phyloP scores from a whole-genome alignment of 306 rosid species.

The Prunus padus region DNA sequence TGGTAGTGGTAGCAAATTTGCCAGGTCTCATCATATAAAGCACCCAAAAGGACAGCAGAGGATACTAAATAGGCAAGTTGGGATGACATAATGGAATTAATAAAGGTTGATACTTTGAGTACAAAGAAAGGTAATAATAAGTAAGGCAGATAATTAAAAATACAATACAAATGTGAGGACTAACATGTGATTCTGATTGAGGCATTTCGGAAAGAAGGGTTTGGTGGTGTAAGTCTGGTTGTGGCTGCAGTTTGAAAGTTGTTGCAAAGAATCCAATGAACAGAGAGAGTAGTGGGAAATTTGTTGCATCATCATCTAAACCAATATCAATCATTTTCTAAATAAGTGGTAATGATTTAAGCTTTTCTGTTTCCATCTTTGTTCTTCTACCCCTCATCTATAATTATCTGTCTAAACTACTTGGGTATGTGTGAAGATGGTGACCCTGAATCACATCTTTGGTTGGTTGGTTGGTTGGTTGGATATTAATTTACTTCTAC shows the following conservation, averaged over 20 bases:
- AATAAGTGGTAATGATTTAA: background rate
- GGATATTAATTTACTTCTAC: background rate
- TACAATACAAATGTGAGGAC: slow-evolving; percentile 1
- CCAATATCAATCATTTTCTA: background rate
- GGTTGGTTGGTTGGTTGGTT: background rate
- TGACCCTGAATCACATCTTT: background rate
- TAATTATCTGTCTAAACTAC: background rate
- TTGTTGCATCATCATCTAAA: background rate
- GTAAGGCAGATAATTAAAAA: background rate
- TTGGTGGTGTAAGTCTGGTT: slow-evolving; percentile 4
- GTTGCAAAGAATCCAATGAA: slow-evolving; percentile 10
- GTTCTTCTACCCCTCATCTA: background rate
- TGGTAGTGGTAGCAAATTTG: slow-evolving; percentile 8
- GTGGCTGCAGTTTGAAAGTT: slow-evolving; percentile 6
- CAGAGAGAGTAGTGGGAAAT: background rate
- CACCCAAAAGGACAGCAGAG: background rate
- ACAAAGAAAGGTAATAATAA: background rate
- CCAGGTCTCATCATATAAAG: background rate
- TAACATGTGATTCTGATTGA: background rate
- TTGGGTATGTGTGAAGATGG: background rate
- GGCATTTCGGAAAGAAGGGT: background rate
- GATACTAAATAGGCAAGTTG: background rate
- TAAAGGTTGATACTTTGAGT: background rate
- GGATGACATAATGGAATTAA: background rate
- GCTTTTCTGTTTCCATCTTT: background rate